phyloP scores from a whole-genome alignment of 441 rosid species.

The Pelargonium cotyledonis region DNA sequence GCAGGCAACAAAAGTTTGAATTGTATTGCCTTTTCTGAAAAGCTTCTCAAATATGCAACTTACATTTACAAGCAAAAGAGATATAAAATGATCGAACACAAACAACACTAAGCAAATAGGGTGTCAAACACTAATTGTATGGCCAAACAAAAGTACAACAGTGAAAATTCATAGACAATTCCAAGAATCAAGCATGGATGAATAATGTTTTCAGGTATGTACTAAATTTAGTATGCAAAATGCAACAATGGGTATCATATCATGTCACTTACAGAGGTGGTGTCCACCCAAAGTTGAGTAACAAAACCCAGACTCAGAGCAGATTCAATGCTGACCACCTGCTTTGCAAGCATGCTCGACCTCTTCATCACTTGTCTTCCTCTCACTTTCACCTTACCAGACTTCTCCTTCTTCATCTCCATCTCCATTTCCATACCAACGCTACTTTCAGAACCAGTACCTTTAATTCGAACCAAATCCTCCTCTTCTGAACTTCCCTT shows the following conservation, averaged over 20 bases:
- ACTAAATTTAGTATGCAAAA: constrained; percentile 1
- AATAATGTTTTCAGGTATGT: background rate
- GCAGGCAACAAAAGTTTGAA: background rate
- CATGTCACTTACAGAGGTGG: constrained; percentile 41
- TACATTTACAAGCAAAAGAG: background rate
- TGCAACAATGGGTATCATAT: background rate
- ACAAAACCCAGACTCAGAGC: constrained; percentile 71
- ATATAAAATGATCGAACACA: background rate
- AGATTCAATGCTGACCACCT: constrained; percentile 64
- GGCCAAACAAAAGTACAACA: background rate
- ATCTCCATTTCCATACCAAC: constrained; percentile 10
- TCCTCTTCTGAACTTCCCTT: constrained; percentile 17
- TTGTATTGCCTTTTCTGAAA: background rate
- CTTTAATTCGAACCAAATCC: constrained; percentile 26
- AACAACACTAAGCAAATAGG: background rate
- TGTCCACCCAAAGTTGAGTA: constrained; percentile 84
- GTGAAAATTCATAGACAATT: background rate
- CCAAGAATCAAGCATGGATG: too few relatives aligned
- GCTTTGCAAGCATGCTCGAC: constrained; percentile 70
- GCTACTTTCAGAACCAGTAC: background rate
- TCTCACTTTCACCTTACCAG: constrained; percentile 15
- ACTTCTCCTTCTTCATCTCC: background rate
- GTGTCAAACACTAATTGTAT: background rate
- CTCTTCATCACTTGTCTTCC: constrained; percentile 47
- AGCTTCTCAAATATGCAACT: background rate